Evolutionary conservation across 2,329 filamentous ascomycete species (phyloP).

Genomic region (Beauveria sp.): DNA sequence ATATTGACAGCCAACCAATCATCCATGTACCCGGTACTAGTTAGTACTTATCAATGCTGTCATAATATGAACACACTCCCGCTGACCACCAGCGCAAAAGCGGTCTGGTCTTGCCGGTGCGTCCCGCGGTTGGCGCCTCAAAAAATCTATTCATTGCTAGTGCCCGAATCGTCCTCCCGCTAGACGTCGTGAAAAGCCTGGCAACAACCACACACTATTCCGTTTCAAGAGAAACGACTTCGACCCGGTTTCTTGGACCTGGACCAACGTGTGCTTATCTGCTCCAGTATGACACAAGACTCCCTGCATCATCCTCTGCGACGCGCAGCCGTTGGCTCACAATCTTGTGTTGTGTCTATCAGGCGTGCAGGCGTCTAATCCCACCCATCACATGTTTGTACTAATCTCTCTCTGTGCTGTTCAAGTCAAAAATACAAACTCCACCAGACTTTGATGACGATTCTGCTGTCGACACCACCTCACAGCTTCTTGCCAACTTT

Average conservation of each 20-base stretch:
- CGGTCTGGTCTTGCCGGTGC: background rate
- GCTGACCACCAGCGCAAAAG: background rate
- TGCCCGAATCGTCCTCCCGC: background rate
- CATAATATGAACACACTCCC: background rate
- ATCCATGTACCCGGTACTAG: background rate
- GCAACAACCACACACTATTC: background rate
- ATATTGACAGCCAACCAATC: background rate
- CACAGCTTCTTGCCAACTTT: background rate
- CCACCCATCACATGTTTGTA: too few species aligned
- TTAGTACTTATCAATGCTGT: too few species aligned
- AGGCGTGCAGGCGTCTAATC: too few species aligned
- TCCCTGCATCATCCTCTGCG: too few species aligned
- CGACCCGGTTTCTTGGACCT: too few species aligned
- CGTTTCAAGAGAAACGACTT: background rate
- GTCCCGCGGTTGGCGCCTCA: slow-evolving; percentile 3
- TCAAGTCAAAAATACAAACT: too few species aligned
- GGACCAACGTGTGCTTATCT: too few species aligned
- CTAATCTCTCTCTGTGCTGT: too few species aligned
- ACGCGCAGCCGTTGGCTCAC: too few species aligned
- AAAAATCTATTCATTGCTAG: background rate
- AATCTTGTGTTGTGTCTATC: too few species aligned
- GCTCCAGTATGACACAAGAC: too few species aligned
- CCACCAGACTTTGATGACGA: too few species aligned
- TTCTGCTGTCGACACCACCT: background rate
- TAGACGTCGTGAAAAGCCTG: background rate